phyloP scores from a whole-genome alignment of 257 asterid species.

The Nicotiana obtusifolia region DNA sequence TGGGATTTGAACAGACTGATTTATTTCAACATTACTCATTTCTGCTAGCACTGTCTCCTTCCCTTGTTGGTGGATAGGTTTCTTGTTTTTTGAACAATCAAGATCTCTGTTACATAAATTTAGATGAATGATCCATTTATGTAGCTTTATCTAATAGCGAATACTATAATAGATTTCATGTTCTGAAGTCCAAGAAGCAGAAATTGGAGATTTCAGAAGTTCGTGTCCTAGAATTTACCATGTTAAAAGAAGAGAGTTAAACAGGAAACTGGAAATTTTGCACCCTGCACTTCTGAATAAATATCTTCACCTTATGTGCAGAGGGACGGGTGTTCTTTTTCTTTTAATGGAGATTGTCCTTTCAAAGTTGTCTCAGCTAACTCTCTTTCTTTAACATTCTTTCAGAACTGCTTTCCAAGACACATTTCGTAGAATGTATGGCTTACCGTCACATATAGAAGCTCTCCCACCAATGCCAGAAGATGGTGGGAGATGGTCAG shows the following conservation, averaged over 20 bases:
- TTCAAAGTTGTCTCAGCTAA: background rate
- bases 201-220: background rate
- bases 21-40: background rate
- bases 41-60: background rate
- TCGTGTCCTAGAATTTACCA: background rate
- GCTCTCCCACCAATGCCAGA: constrained; percentile 99
- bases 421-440: constrained; percentile 81
- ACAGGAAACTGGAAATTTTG: background rate
- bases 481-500: constrained; percentile 89
- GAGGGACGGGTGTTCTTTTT: background rate
- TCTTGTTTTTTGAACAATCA: background rate
- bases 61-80: background rate
- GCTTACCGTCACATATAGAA: constrained; percentile 65
- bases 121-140: background rate
- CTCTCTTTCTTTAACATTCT: constrained; percentile 10
- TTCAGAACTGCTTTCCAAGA: constrained; percentile 74
- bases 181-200: background rate
- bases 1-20: background rate
- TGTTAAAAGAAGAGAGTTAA: background rate
- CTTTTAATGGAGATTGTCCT: background rate
- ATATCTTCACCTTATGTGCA: constrained; percentile 1
- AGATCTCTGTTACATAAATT: background rate
- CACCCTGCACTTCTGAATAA: background rate
- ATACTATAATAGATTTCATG: background rate
- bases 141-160: background rate